These are phyloP conservation scores for Peterozyma xylosa DNA, from an alignment of 805 yeast species.

Conservation along the genomic window DNA sequence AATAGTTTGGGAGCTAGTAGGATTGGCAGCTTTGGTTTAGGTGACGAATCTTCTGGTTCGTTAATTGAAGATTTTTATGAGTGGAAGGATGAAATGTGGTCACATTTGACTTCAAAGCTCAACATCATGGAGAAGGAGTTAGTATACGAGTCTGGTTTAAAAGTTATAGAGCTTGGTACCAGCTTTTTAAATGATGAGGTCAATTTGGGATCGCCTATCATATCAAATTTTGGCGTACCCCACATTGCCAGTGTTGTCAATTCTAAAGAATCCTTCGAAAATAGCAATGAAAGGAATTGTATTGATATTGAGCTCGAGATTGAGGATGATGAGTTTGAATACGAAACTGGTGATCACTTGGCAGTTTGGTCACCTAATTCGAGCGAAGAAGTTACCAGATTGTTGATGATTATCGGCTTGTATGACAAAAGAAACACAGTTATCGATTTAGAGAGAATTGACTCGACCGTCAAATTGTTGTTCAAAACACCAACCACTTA, in stretches of 20 bases:
- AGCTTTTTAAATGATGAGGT: conserved; percentile 20
- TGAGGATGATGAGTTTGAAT: conserved; percentile 58
- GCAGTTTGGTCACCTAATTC: conserved; percentile 87
- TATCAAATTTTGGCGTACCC: conserved; percentile 31
- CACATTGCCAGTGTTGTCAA: conserved; percentile 53
- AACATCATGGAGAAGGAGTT: no score
- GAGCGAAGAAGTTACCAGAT: conserved; percentile 52
- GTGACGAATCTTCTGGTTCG: no score
- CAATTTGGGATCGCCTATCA: conserved; percentile 1
- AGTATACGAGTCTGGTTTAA: conserved; percentile 54
- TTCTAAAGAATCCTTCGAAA: conserved; percentile 55
- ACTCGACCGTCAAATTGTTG: conserved; percentile 45
- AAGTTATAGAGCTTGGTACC: conserved; percentile 26
- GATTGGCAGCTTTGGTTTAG: no score
- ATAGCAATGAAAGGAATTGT: conserved; percentile 51
- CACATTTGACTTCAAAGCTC: no score
- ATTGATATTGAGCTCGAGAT: conserved; percentile 78
- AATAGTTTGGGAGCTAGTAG: conserved; percentile 50
- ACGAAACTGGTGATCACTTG: conserved; percentile 89
- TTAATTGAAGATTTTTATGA: no score
- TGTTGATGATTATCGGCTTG: conserved; percentile 56
- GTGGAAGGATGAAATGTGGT: no score
- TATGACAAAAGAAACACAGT: conserved; percentile 36
- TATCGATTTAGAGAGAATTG: conserved; percentile 56
- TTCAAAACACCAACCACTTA: conserved; percentile 74